phyloP scores from a whole-genome alignment of 371 early-diverging fungal species.

The Mortierella sp. region DNA sequence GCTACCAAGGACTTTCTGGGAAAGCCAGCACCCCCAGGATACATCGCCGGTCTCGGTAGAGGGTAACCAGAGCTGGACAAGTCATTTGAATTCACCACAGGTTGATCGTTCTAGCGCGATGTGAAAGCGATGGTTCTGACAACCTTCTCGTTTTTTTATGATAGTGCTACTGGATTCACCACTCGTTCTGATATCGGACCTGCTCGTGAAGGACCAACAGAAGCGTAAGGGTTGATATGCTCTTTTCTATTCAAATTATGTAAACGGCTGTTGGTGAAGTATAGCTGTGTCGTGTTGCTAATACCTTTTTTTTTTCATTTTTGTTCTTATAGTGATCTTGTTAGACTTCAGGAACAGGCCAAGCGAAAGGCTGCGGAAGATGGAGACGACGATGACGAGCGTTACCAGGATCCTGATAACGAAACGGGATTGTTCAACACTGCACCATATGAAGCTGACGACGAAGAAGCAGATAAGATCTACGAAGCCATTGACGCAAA shows the following conservation, averaged over 20 bases:
- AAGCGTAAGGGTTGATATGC: conserved; percentile 62
- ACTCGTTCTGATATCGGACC: conserved; percentile 98
- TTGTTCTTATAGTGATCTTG: conserved; percentile 55
- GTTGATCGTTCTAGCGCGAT: neutral
- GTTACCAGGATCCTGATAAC: conserved; percentile 93
- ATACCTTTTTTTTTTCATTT: neutral
- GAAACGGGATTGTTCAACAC: conserved; percentile 91
- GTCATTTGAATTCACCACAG: neutral
- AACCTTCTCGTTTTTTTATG: neutral
- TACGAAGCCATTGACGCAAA: conserved; percentile 91
- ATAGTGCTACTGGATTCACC: conserved; percentile 94
- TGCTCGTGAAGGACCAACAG: conserved; percentile 82
- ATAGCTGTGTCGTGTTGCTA: no score
- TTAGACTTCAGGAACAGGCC: conserved; percentile 49
- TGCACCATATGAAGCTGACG: conserved; percentile 93
- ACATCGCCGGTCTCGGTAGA: conserved; percentile 96
- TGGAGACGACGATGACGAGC: conserved; percentile 77
- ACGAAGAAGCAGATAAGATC: conserved; percentile 96
- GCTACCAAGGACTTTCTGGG: conserved; percentile 87
- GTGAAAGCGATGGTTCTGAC: no score
- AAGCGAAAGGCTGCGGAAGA: conserved; percentile 58
- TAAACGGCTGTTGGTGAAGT: no score
- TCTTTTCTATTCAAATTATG: no score
- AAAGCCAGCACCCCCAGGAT: conserved; percentile 88
- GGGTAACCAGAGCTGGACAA: conserved; percentile 59